Evolutionary conservation across 1,139 yeast species (phyloP).

Genomic region (Geotrichum bryndzae): DNA sequence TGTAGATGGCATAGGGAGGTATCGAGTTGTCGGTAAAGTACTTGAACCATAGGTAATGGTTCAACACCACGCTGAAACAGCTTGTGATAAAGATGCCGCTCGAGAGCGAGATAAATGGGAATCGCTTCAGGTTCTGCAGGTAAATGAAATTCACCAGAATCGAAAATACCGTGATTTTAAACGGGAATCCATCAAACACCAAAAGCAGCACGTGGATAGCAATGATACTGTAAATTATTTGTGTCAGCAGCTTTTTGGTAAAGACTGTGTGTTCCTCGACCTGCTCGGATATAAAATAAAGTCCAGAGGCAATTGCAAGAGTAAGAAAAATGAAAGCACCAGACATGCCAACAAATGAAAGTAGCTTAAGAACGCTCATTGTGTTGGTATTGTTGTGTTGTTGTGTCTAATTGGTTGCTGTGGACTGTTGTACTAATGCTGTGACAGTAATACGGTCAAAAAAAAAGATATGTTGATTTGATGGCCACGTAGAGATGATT

Average conservation of each 20-base stretch:
- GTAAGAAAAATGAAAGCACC: slow-evolving; percentile 72
- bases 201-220: slow-evolving; percentile 49
- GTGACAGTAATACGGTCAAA: too few species aligned
- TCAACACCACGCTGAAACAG: slow-evolving; percentile 65
- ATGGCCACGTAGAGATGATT: neutral
- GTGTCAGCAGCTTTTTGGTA: slow-evolving; percentile 61
- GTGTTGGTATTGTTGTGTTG: neutral
- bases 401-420: neutral
- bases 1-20: slow-evolving; percentile 39
- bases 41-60: slow-evolving; percentile 88
- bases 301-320: slow-evolving; percentile 71
- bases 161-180: slow-evolving; percentile 57
- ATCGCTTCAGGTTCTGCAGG: slow-evolving; percentile 64
- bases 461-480: neutral
- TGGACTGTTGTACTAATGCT: too few species aligned
- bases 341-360: slow-evolving; percentile 64
- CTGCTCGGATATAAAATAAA: slow-evolving; percentile 82
- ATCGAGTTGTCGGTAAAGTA: slow-evolving; percentile 67
- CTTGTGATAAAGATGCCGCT: slow-evolving; percentile 64
- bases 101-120: slow-evolving; percentile 75
- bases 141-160: slow-evolving; percentile 66
- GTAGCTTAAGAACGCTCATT: slow-evolving; percentile 29
- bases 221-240: slow-evolving; percentile 57
- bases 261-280: slow-evolving; percentile 91
- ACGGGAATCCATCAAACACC: slow-evolving; percentile 74